phyloP scores from a whole-genome alignment of 2,329 filamentous ascomycete genomes.

The Teratosphaeria pseudoeucalypti region DNA sequence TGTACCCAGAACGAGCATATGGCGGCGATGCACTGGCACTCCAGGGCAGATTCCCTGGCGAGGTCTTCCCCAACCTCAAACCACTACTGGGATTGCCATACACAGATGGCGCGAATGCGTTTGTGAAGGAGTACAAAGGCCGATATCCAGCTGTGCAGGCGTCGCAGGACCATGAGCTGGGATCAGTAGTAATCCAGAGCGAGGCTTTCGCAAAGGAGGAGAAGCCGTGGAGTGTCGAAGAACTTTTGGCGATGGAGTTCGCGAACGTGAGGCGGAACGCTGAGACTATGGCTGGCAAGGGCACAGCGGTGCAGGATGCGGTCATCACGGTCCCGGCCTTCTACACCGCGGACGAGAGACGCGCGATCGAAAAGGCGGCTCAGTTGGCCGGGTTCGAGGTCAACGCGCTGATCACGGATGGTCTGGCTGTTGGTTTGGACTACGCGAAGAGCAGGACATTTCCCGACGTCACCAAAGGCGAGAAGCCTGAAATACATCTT shows the following conservation, averaged over 20 bases:
- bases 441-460: constrained; percentile 90
- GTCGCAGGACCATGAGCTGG: constrained; percentile 47
- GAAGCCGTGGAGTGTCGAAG: constrained; percentile 65
- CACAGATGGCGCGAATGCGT: constrained; percentile 40
- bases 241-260: constrained; percentile 91
- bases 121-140: constrained; percentile 58
- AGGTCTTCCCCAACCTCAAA: constrained; percentile 93
- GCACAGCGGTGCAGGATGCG: constrained; percentile 61
- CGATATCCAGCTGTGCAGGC: constrained; percentile 72
- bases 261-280: constrained; percentile 86
- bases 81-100: constrained; percentile 63
- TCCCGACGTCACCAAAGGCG: constrained; percentile 69
- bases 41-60: constrained; percentile 75
- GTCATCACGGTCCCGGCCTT: constrained; percentile 87
- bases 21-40: constrained; percentile 86
- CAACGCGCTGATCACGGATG: constrained; percentile 76
- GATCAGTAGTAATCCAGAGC: constrained; percentile 75
- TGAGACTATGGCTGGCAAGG: constrained; percentile 68
- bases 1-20: constrained; percentile 80
- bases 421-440: constrained; percentile 84
- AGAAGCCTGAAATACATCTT: constrained; percentile 81
- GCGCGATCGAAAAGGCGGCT: constrained; percentile 72
- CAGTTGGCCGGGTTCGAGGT: constrained; percentile 81
- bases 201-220: constrained; percentile 58
- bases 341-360: constrained; percentile 82